Percentiles rank a stretch among this genome's conserved stretches.
Evolutionary conservation across 2,329 filamentous ascomycete genomes (phyloP).

Genomic region (Cladophialophora yegresii): DNA sequence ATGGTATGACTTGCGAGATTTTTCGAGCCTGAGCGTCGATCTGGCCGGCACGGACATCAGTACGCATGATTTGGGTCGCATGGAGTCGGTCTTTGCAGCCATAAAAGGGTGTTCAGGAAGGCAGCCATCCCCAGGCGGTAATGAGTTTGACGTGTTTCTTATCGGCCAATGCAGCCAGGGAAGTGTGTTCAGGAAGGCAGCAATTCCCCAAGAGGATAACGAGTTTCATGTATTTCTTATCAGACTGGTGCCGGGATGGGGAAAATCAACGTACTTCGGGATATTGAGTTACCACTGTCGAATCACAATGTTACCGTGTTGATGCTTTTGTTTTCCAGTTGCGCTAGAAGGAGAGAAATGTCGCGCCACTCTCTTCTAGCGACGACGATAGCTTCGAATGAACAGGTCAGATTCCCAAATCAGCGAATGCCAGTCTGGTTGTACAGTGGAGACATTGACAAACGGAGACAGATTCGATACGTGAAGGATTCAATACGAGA

Average conservation of each 20-base stretch:
- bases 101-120: background rate
- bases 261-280: background rate
- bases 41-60: background rate
- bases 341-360: background rate
- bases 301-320: background rate
- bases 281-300: background rate
- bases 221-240: background rate
- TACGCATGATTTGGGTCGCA: background rate
- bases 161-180: background rate
- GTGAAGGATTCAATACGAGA: background rate
- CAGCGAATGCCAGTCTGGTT: too few species aligned
- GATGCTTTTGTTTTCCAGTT: background rate
- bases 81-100: background rate
- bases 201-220: background rate
- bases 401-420: background rate
- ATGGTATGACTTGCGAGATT: background rate
- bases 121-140: background rate
- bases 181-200: background rate
- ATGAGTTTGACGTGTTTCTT: background rate
- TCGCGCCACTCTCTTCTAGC: background rate
- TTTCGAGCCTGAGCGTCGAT: background rate
- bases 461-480: background rate
- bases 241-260: background rate
- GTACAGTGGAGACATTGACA: background rate
- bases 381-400: background rate